Percentiles rank a stretch among this genome's conserved stretches.
Evolutionary conservation across 2,329 filamentous ascomycete species (phyloP).

Genomic region (Malbranchea cinnamomea): DNA sequence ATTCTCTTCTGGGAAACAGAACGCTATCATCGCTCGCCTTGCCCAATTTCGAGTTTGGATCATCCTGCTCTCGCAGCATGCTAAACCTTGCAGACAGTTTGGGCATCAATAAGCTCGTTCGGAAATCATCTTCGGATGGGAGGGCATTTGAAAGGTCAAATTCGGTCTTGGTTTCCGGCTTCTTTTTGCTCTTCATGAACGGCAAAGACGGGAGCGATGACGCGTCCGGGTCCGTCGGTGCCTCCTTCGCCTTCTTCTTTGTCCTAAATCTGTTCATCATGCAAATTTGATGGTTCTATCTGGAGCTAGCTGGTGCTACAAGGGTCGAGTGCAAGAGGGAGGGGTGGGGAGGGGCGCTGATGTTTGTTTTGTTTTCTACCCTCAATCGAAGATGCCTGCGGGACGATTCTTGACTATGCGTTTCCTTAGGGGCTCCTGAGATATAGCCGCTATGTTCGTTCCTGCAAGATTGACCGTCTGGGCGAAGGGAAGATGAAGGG

Average conservation of each 20-base stretch:
- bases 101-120: slow-evolving; percentile 91
- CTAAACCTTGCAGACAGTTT: slow-evolving; percentile 90
- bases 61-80: slow-evolving; percentile 90
- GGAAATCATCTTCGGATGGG: slow-evolving; percentile 75
- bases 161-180: slow-evolving; percentile 41
- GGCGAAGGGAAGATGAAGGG: no score
- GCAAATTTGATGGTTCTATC: slow-evolving; percentile 1
- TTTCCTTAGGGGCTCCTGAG: no score
- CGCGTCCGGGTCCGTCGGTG: slow-evolving; percentile 11
- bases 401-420: no score
- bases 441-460: no score
- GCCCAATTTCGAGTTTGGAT: slow-evolving; percentile 73
- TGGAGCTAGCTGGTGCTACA: no score
- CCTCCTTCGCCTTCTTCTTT: slow-evolving; percentile 23
- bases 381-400: no score
- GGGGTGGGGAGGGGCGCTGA: no score
- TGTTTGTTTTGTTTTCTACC: no score
- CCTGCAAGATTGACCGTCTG: no score
- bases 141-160: slow-evolving; percentile 61
- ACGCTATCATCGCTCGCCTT: slow-evolving; percentile 96
- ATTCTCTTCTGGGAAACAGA: slow-evolving; percentile 65
- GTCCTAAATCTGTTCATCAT: slow-evolving; percentile 29
- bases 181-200: slow-evolving; percentile 38
- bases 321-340: no score
- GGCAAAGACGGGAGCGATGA: slow-evolving; percentile 18